Evolutionary conservation across 257 asterid species (phyloP).

Genomic region (Plectranthus barbatus): DNA sequence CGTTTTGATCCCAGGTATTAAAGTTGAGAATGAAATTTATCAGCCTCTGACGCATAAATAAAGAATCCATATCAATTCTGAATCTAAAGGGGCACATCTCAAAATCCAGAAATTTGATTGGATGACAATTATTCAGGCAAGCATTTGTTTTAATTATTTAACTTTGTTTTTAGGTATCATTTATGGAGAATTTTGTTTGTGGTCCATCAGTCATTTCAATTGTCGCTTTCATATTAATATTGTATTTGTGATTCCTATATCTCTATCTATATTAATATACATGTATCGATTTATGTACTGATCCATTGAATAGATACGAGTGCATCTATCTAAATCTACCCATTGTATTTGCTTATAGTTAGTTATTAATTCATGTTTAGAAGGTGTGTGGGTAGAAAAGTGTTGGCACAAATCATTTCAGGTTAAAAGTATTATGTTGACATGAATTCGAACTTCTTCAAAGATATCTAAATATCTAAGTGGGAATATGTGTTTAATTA

Average conservation of each 20-base stretch:
- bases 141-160: background rate
- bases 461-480: too few relatives aligned
- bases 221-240: background rate
- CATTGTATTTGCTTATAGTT: background rate
- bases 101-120: conserved; percentile 19
- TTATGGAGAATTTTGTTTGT: background rate
- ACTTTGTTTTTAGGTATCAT: background rate
- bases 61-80: background rate
- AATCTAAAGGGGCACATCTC: conserved; percentile 6
- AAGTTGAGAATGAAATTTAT: conserved; percentile 1
- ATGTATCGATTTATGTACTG: background rate
- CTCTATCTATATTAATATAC: background rate
- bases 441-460: too few relatives aligned
- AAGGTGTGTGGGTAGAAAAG: background rate
- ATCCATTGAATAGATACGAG: background rate
- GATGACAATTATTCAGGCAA: background rate
- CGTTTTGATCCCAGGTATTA: background rate
- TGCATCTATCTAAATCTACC: background rate
- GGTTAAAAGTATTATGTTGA: too few relatives aligned
- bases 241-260: background rate
- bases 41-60: background rate
- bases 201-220: conserved; percentile 9
- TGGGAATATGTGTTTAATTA: too few relatives aligned
- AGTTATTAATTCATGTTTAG: background rate
- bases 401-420: too few relatives aligned